These are phyloP conservation scores for Calonectria pseudoreteaudii DNA, from an alignment of 2,329 filamentous ascomycete species.

Conservation along the genomic window DNA sequence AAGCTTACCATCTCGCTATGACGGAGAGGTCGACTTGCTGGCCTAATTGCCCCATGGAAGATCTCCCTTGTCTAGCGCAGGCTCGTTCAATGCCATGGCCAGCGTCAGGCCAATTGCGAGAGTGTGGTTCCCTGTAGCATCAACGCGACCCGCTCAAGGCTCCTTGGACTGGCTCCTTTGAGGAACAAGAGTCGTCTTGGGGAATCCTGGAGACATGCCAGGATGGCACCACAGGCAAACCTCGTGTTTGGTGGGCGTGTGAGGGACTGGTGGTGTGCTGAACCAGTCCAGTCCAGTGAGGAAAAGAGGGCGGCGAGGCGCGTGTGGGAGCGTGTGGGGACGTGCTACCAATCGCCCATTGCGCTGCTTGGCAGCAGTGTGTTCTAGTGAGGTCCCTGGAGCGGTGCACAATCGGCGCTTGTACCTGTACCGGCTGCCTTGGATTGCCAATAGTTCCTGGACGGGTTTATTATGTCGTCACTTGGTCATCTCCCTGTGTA, in stretches of 20 bases:
- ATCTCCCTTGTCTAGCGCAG: conserved; percentile 46
- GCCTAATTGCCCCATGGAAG: conserved; percentile 25
- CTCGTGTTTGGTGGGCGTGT: conserved; percentile 44
- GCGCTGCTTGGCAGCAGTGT: neutral
- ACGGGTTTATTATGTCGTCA: conserved; percentile 16
- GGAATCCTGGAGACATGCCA: conserved; percentile 43
- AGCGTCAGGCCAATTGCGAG: conserved; percentile 44
- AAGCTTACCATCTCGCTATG: conserved; percentile 15
- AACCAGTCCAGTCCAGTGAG: conserved; percentile 24
- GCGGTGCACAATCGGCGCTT: neutral
- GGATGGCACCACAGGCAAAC: conserved; percentile 41
- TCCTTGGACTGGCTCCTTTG: conserved; percentile 30
- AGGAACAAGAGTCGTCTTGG: conserved; percentile 39
- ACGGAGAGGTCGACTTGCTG: conserved; percentile 21
- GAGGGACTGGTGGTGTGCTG: conserved; percentile 28
- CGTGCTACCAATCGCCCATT: conserved; percentile 3
- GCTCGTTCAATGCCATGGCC: conserved; percentile 45
- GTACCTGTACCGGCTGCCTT: conserved; percentile 2
- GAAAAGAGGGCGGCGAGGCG: conserved; percentile 12
- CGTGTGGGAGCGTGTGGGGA: neutral
- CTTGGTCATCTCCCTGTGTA: conserved; percentile 23
- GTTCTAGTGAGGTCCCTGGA: neutral
- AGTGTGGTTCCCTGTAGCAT: conserved; percentile 35
- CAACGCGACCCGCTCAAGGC: conserved; percentile 45
- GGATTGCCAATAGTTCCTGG: conserved; percentile 20